A percentile compares a stretch with the other conserved stretches of the same genome.
Conservation (phyloP, 768 basidiomycete genomes). For the Dacryopinax primogenitus region DNA sequence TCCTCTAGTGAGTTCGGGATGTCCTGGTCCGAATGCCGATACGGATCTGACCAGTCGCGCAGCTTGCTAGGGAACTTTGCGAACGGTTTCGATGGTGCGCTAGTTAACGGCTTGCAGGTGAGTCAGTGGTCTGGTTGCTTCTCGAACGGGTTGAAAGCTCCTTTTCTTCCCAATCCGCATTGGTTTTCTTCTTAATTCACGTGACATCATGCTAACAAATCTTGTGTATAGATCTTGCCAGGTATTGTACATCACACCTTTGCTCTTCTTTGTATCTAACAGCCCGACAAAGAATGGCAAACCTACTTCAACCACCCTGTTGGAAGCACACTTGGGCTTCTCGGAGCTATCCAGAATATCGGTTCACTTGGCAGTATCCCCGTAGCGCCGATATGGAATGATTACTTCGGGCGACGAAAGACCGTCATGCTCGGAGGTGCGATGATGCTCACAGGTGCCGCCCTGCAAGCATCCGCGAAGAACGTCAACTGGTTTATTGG, state of each 20-base stretch:
- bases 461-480: neutral
- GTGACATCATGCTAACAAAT: too few relatives aligned
- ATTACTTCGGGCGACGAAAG: conserved; percentile 4
- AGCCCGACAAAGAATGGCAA: too few relatives aligned
- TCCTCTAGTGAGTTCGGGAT: conserved; percentile 44
- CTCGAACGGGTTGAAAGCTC: too few relatives aligned
- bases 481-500: conserved; percentile 14
- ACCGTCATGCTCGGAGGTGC: conserved; percentile 14
- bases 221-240: too few relatives aligned
- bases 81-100: conserved; percentile 13
- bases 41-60: conserved; percentile 14
- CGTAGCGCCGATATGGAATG: neutral
- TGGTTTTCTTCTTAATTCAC: too few relatives aligned
- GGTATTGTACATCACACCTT: too few relatives aligned
- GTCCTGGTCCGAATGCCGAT: conserved; percentile 13
- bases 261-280: too few relatives aligned
- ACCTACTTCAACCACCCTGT: conserved; percentile 18
- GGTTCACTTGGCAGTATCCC: conserved; percentile 9
- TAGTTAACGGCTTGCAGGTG: conserved; percentile 19
- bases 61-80: conserved; percentile 7
- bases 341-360: conserved; percentile 15
- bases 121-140: too few relatives aligned
- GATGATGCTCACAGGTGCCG: conserved; percentile 6
- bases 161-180: too few relatives aligned
- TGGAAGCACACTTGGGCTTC: conserved; percentile 18